Conservation (phyloP, 805 yeast genomes). For the Jamesozyma hellenica region DNA sequence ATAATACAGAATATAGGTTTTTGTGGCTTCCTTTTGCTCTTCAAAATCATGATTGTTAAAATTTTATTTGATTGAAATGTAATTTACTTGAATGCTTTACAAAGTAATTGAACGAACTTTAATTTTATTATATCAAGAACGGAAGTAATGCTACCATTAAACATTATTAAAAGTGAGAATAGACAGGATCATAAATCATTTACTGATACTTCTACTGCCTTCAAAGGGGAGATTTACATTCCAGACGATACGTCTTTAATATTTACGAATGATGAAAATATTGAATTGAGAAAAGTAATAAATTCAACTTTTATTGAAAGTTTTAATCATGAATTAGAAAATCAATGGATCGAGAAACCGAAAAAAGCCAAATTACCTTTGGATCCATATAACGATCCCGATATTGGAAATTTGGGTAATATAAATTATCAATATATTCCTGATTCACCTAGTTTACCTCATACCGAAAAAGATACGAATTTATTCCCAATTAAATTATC, state of each 20-base stretch:
- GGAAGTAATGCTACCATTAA: slow-evolving; percentile 1
- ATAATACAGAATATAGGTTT: too few relatives aligned
- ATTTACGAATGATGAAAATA: background rate
- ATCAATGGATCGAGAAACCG: background rate
- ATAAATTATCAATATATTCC: background rate
- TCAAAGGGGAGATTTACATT: background rate
- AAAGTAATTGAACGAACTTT: too few relatives aligned
- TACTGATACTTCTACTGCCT: background rate
- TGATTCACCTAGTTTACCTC: slow-evolving; percentile 1
- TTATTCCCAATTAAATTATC: background rate
- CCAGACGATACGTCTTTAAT: background rate
- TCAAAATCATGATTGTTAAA: too few relatives aligned
- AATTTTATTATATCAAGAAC: too few relatives aligned
- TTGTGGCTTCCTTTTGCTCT: too few relatives aligned
- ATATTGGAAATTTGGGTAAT: background rate
- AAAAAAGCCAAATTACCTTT: background rate
- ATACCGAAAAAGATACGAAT: background rate
- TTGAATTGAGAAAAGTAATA: background rate
- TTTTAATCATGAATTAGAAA: background rate
- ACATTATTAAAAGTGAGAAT: background rate
- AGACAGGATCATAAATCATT: background rate
- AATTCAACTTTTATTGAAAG: background rate
- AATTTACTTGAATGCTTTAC: too few relatives aligned
- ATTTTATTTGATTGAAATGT: too few relatives aligned
- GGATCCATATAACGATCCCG: background rate